Percentiles rank a stretch among this genome's conserved stretches.
Conservation (phyloP, 2,329 filamentous ascomycete species). For the Xylaria sp. region DNA sequence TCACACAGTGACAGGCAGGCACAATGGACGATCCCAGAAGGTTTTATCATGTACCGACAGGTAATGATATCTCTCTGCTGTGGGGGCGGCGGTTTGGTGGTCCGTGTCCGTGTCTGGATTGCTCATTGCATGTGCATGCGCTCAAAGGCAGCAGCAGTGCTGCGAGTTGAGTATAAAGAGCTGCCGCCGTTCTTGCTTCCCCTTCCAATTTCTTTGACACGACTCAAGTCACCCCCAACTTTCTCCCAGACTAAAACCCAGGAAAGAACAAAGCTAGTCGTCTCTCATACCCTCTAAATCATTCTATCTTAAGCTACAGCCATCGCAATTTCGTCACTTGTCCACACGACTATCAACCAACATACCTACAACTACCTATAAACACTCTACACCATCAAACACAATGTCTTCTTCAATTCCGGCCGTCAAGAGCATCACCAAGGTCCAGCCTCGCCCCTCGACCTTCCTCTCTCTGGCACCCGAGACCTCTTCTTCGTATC, state of each 20-base stretch:
- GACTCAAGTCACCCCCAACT: slow-evolving; percentile 9
- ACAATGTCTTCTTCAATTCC: slow-evolving; percentile 38
- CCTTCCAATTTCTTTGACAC: slow-evolving; percentile 4
- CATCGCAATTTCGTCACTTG: not conserved
- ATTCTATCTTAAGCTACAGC: not conserved
- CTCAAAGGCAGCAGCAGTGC: slow-evolving; percentile 3
- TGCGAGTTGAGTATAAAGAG: slow-evolving; percentile 29
- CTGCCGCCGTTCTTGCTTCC: slow-evolving; percentile 17
- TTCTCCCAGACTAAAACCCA: slow-evolving; percentile 17
- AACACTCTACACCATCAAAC: slow-evolving; percentile 19
- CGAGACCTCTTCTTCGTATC: slow-evolving; percentile 62
- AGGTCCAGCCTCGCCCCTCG: slow-evolving; percentile 39
- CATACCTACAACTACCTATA: not conserved
- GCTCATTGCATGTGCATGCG: not conserved
- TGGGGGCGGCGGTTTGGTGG: slow-evolving; percentile 20
- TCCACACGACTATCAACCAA: slow-evolving; percentile 18
- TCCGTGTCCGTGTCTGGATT: slow-evolving; percentile 16
- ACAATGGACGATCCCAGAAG: slow-evolving; percentile 9
- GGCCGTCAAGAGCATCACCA: slow-evolving; percentile 32
- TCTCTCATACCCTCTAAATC: not conserved
- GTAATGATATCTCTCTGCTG: slow-evolving; percentile 23
- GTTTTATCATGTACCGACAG: not conserved
- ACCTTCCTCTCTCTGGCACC: slow-evolving; percentile 65
- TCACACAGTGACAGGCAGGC: slow-evolving; percentile 25
- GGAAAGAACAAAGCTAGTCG: slow-evolving; percentile 16